Percentiles rank a stretch among this genome's conserved stretches.
These are phyloP conservation scores for Brassica juncea DNA, from an alignment of 345 rosid species.

Conservation along the genomic window DNA sequence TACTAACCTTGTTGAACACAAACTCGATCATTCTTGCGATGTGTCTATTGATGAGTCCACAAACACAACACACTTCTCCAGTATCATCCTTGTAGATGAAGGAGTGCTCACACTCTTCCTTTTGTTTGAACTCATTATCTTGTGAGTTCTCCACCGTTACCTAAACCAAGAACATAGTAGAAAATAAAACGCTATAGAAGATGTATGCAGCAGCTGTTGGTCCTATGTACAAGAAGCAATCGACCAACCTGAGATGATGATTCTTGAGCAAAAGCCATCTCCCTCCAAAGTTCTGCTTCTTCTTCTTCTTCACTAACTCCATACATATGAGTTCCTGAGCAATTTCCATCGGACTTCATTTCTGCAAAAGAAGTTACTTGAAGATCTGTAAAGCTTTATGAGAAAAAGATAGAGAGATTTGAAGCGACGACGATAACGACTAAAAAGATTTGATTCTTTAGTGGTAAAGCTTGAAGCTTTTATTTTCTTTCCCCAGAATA, in stretches of 20 bases:
- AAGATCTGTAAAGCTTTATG: no score
- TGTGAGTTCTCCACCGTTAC: constrained; percentile 50
- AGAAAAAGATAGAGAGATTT: no score
- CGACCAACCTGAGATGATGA: constrained; percentile 50
- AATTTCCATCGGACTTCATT: no score
- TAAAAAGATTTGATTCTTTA: no score
- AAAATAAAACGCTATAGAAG: background rate
- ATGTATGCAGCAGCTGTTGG: background rate
- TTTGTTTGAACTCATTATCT: constrained; percentile 43
- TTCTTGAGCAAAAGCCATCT: constrained; percentile 74
- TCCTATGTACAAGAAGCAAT: no score
- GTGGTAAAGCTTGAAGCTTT: no score
- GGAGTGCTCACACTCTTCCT: constrained; percentile 70
- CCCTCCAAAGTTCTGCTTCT: constrained; percentile 58
- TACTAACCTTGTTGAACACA: constrained; percentile 65
- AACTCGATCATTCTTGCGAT: constrained; percentile 77
- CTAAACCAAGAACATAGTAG: constrained; percentile 37
- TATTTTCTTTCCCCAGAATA: no score
- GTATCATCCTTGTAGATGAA: constrained; percentile 80
- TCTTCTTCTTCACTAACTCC: constrained; percentile 44
- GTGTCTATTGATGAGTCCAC: constrained; percentile 72
- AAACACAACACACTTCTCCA: constrained; percentile 86
- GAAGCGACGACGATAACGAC: no score
- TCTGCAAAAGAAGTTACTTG: no score
- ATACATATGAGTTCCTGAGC: background rate